A percentile compares a stretch with the other conserved stretches of the same genome.
Conservation (phyloP, 495 filamentous ascomycete genomes). For the Cenococcum geophilum region DNA sequence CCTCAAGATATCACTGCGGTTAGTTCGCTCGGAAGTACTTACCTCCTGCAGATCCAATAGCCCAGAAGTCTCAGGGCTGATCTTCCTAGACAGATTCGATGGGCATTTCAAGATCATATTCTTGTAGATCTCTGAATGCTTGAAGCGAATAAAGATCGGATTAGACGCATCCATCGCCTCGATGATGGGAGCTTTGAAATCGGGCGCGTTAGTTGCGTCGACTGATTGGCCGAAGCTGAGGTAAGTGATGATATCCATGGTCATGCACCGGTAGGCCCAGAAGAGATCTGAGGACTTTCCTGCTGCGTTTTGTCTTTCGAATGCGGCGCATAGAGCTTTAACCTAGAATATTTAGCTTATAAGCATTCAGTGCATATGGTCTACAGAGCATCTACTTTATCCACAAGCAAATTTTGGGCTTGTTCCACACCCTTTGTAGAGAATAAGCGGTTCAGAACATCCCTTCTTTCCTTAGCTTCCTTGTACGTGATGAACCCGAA, state of each 20-base stretch:
- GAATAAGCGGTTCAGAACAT: conserved; percentile 39
- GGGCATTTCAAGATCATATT: not conserved
- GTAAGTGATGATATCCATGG: not conserved
- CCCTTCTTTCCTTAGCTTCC: conserved; percentile 38
- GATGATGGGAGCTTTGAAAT: not conserved
- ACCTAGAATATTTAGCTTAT: too few relatives aligned
- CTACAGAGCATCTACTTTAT: conserved; percentile 40
- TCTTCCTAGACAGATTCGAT: not conserved
- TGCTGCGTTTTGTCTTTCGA: not conserved
- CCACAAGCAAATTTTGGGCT: conserved; percentile 35
- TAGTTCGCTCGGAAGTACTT: not conserved
- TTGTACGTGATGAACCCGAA: conserved; percentile 37
- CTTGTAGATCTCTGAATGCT: not conserved
- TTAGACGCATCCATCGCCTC: not conserved
- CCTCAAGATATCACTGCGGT: not conserved
- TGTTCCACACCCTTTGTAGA: conserved; percentile 35
- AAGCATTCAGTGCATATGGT: too few relatives aligned
- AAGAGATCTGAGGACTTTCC: not conserved
- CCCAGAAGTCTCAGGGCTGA: not conserved
- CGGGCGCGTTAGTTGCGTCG: not conserved
- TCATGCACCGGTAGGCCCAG: not conserved
- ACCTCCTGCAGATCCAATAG: not conserved
- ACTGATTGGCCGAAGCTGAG: not conserved
- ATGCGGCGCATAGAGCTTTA: not conserved
- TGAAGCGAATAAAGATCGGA: not conserved